Evolutionary conservation across 805 yeast genomes (phyloP), one percentile per base, ranked within the genome.

Genomic region (Priceomyces fermenticarens): DNA sequence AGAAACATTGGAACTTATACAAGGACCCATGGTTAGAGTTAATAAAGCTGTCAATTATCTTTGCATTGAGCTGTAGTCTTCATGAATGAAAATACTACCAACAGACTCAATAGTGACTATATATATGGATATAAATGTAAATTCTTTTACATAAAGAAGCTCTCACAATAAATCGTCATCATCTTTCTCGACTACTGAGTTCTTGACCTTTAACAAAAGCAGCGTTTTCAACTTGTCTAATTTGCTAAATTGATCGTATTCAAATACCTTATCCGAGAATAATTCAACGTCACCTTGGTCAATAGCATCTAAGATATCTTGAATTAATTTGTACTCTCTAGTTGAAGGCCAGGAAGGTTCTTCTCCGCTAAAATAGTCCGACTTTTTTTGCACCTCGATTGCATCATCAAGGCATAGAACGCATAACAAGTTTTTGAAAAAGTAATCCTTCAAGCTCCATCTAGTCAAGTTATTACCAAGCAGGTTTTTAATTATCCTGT

Each of bases 391-490:
- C 0, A 96, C 96, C 37, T 95, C 95, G 28, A 95, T 90, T 30
- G 78, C 71, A 62, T 93, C 99, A 49, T 80, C 88, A 43, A 80
- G 79, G 27, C 97, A 95, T 49, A 93, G 70, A 39, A 84, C 78
- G 59, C 97, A 88, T 42, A 93, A 71, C 20, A 87, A 81, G 39
- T 86, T 81, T 69, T 89, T 89, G 57, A 88, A 71, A 54, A 86
- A 89, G 62, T 91, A 88, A 42, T 93, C 99, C 63, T 93, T 93
- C 57, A 93, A 72, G 38, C 88, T 83, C 97, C 97, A 93, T 65
- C 81, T 85, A 31, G 91, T 78, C 46, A 89, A 70, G 49, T 77
- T 80, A 62, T 84, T 88, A 47, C 83, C 83, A 40, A 86, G 58
- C 53, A 88, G 80, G 50, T 79, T 84, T 58, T 83, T 80, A 26